These are phyloP conservation scores for Mycena sanguinolenta DNA, from an alignment of 768 basidiomycete genomes.

Conservation along the genomic window DNA sequence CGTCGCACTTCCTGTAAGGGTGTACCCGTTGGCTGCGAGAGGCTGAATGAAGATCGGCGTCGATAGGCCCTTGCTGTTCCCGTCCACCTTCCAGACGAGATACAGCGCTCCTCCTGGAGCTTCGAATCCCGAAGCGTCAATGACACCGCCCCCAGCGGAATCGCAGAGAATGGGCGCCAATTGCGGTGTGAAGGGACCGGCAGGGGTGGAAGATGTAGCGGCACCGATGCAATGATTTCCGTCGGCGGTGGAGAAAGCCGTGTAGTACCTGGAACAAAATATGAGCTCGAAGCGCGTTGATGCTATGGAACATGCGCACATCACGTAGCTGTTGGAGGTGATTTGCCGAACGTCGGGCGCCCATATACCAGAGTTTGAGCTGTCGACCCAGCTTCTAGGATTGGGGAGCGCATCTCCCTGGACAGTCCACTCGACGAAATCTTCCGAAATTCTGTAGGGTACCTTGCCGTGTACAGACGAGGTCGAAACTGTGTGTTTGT, in stretches of 20 bases:
- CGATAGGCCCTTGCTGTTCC: background rate
- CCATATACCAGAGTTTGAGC: background rate
- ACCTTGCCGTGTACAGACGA: background rate
- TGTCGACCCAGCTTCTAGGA: background rate
- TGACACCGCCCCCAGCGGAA: background rate
- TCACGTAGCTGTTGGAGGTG: background rate
- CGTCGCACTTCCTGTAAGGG: background rate
- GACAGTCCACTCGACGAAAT: background rate
- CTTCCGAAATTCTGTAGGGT: background rate
- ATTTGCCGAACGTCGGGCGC: slow-evolving; percentile 1
- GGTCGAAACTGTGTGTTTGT: background rate
- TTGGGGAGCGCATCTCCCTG: background rate
- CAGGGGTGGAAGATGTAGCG: background rate
- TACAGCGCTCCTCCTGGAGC: background rate
- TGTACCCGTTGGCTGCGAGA: background rate
- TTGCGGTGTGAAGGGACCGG: background rate
- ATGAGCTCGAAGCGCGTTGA: background rate
- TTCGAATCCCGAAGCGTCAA: background rate
- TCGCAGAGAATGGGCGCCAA: background rate
- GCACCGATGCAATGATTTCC: slow-evolving; percentile 6
- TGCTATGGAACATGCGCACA: background rate
- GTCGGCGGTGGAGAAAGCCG: background rate
- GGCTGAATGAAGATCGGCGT: slow-evolving; percentile 5
- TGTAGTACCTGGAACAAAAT: slow-evolving; percentile 10
- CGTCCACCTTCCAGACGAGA: slow-evolving; percentile 6